phyloP scores from a whole-genome alignment of 23 red algal genomes.

The Porphyridium purpureum region DNA sequence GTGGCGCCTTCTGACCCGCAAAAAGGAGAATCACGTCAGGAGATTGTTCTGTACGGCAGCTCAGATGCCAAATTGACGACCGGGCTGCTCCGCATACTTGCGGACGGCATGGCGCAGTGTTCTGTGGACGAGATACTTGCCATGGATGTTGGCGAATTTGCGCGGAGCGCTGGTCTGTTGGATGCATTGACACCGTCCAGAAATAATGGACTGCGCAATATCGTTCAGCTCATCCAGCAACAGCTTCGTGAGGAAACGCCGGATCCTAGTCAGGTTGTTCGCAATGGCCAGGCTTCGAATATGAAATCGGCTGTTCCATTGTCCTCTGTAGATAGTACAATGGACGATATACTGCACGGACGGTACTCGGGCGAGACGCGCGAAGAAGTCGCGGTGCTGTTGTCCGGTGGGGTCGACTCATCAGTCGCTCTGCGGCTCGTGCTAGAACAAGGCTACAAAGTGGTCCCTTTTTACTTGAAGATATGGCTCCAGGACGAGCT shows the following conservation, averaged over 20 bases:
- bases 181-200: background rate
- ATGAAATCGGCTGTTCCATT: too few relatives aligned
- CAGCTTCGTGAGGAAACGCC: too few relatives aligned
- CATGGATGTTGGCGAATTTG: background rate
- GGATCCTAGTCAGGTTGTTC: too few relatives aligned
- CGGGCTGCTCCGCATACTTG: background rate
- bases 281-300: too few relatives aligned
- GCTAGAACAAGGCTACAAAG: constrained; percentile 44
- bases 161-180: background rate
- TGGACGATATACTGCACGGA: too few relatives aligned
- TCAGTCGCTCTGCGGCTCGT: constrained; percentile 60
- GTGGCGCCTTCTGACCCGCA: too few relatives aligned
- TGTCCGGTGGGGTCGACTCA: constrained; percentile 92
- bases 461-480: constrained; percentile 75
- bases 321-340: too few relatives aligned
- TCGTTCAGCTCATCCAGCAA: background rate
- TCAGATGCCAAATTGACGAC: background rate
- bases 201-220: background rate
- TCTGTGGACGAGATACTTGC: background rate
- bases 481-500: constrained; percentile 97
- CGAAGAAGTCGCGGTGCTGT: constrained; percentile 75
- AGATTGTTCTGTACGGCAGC: background rate
- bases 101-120: background rate
- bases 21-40: background rate
- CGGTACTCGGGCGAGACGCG: background rate